Conservation (phyloP, 2,329 filamentous ascomycete species). For the Fusarium multiceps region DNA sequence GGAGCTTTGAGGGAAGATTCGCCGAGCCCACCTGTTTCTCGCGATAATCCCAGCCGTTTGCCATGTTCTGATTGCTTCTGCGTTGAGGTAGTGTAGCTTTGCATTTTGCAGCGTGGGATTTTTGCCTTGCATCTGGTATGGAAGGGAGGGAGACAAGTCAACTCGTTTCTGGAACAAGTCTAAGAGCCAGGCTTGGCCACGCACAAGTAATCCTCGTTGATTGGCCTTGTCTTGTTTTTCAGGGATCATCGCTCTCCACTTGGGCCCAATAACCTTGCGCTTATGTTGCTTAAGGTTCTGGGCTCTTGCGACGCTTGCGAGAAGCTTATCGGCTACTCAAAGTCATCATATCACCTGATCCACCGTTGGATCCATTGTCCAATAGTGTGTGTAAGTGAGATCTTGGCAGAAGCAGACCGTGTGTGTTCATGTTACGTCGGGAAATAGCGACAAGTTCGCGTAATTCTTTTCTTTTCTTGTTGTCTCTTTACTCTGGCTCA, state of each 20-base stretch:
- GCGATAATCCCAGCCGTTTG: neutral
- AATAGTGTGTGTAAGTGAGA: slow-evolving; percentile 14
- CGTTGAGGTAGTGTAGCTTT: neutral
- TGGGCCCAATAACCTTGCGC: slow-evolving; percentile 29
- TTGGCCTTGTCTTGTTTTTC: slow-evolving; percentile 6
- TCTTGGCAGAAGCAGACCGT: slow-evolving; percentile 18
- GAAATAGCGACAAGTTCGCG: slow-evolving; percentile 5
- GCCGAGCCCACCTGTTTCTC: slow-evolving; percentile 19
- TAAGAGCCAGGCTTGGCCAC: slow-evolving; percentile 29
- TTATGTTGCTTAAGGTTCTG: slow-evolving; percentile 42
- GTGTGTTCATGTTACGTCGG: slow-evolving; percentile 11
- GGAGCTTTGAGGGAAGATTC: slow-evolving; percentile 8
- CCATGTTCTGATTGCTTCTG: slow-evolving; percentile 12
- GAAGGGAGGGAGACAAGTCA: neutral
- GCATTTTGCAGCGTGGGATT: slow-evolving; percentile 15
- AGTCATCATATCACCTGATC: slow-evolving; percentile 21
- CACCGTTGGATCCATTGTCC: slow-evolving; percentile 12
- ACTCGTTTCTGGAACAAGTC: slow-evolving; percentile 32
- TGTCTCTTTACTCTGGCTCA: neutral
- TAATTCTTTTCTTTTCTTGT: slow-evolving; percentile 1
- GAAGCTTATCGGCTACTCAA: slow-evolving; percentile 42
- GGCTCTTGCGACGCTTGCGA: slow-evolving; percentile 29
- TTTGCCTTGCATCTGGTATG: slow-evolving; percentile 1
- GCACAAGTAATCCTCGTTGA: slow-evolving; percentile 4
- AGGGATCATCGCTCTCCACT: slow-evolving; percentile 20